phyloP scores from a whole-genome alignment of 371 early-diverging fungal species.

The Mortierella sp. region DNA sequence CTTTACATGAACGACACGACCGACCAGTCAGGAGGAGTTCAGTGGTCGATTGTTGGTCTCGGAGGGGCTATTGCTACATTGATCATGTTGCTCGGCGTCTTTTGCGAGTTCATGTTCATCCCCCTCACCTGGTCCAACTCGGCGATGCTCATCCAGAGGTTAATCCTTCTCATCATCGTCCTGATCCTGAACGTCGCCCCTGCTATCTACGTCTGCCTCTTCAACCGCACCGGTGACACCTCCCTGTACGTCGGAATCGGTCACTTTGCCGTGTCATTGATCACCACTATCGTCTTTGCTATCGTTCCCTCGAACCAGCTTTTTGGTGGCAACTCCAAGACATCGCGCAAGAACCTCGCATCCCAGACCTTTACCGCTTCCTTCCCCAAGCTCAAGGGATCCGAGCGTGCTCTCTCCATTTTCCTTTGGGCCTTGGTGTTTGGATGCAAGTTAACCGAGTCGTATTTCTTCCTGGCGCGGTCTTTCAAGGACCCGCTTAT shows the following conservation, averaged over 20 bases:
- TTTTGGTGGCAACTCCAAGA: constrained; percentile 67
- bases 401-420: constrained; percentile 81
- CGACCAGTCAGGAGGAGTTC: constrained; percentile 66
- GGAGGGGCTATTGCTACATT: constrained; percentile 81
- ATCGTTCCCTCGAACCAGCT: constrained; percentile 76
- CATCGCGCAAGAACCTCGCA: constrained; percentile 64
- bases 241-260: constrained; percentile 73
- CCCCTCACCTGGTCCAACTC: constrained; percentile 73
- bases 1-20: constrained; percentile 62
- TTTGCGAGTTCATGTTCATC: constrained; percentile 78
- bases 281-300: constrained; percentile 74
- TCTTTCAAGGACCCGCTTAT: constrained; percentile 86
- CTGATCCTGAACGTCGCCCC: constrained; percentile 77
- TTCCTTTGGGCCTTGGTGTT: constrained; percentile 83
- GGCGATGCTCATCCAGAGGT: constrained; percentile 70
- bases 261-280: constrained; percentile 75
- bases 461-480: constrained; percentile 85
- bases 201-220: constrained; percentile 67
- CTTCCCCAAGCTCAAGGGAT: constrained; percentile 78
- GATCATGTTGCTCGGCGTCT: constrained; percentile 73
- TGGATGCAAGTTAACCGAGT: constrained; percentile 82
- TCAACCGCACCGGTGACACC: constrained; percentile 58
- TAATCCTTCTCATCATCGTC: constrained; percentile 69
- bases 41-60: constrained; percentile 77
- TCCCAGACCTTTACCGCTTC: constrained; percentile 82